Percentiles rank a stretch among this genome's conserved stretches.
These are phyloP conservation scores for Chlorella sp. DNA, from an alignment of 139 green algal species.

Conservation along the genomic window DNA sequence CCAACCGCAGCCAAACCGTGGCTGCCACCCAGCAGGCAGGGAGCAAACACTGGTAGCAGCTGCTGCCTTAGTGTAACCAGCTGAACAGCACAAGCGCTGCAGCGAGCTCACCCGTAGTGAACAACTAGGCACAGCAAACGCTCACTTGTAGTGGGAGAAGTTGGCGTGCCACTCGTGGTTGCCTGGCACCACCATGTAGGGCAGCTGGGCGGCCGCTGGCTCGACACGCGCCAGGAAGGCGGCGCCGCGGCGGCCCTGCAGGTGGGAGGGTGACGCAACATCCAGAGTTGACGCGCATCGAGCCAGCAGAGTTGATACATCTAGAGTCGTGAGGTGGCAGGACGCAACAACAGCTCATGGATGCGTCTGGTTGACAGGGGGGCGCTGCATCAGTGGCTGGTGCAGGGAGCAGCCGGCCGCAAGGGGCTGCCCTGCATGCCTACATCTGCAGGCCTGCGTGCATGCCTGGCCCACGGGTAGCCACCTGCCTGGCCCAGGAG, in stretches of 20 bases:
- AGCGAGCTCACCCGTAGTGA: no score
- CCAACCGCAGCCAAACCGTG: no score
- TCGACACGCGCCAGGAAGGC: conserved; percentile 19
- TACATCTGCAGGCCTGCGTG: no score
- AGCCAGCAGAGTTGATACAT: no score
- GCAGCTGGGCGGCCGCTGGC: conserved; percentile 14
- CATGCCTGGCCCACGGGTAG: no score
- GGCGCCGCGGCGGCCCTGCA: conserved; percentile 1
- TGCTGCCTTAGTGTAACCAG: background rate
- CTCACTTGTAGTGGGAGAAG: conserved; percentile 32
- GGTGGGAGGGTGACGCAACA: no score
- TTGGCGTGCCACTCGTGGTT: conserved; percentile 39
- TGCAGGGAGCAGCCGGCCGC: background rate
- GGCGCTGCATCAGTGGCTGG: background rate
- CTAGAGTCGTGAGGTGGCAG: no score
- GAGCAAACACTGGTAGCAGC: background rate
- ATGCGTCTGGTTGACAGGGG: background rate
- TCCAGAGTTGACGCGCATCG: no score
- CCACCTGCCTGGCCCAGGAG: no score
- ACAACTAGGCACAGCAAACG: background rate
- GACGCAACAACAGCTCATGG: no score
- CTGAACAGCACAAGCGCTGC: no score
- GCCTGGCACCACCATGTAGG: conserved; percentile 32
- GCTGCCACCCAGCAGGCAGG: background rate
- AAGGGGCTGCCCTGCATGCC: no score